phyloP scores from a whole-genome alignment of 148 eudicot species.

The Persicaria maculosa region DNA sequence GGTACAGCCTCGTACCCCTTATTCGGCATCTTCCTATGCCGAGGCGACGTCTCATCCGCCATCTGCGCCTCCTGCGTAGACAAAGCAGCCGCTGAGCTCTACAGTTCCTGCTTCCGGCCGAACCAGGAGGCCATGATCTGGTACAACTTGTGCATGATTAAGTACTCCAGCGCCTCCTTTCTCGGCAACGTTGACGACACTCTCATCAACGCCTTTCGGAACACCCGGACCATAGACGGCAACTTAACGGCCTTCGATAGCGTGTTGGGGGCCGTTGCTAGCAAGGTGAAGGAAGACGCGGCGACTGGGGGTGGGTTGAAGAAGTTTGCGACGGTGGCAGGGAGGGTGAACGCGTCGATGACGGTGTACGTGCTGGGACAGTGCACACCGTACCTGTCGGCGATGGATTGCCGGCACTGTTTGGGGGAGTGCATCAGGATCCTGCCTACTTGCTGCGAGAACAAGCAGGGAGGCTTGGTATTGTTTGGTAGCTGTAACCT shows the following conservation, averaged over 20 bases:
- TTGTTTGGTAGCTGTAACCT: slow-evolving; percentile 19
- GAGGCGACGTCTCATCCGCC: slow-evolving; percentile 20
- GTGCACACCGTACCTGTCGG: slow-evolving; percentile 30
- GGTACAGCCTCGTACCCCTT: no score
- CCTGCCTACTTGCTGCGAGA: slow-evolving; percentile 2
- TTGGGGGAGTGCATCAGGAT: slow-evolving; percentile 10
- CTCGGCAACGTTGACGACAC: neutral
- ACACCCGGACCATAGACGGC: slow-evolving; percentile 14
- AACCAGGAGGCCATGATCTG: slow-evolving; percentile 22
- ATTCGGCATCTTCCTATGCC: slow-evolving; percentile 36
- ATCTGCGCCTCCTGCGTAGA: slow-evolving; percentile 18
- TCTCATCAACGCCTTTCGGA: neutral
- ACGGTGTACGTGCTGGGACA: slow-evolving; percentile 23
- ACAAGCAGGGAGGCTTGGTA: slow-evolving; percentile 13
- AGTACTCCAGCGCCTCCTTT: slow-evolving; percentile 20
- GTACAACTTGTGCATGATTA: slow-evolving; percentile 30
- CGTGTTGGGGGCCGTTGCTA: neutral
- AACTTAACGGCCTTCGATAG: no score
- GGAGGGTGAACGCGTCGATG: neutral
- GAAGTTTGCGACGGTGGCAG: slow-evolving; percentile 18
- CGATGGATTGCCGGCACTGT: slow-evolving; percentile 20
- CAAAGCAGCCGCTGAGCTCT: slow-evolving; percentile 3
- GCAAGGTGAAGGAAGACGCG: neutral
- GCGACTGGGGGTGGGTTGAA: slow-evolving; percentile 6
- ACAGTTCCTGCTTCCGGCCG: slow-evolving; percentile 3